Base-by-base conservation (phyloP, 2,329 filamentous ascomycete species). In the Penicillium hesseltinei region DNA sequence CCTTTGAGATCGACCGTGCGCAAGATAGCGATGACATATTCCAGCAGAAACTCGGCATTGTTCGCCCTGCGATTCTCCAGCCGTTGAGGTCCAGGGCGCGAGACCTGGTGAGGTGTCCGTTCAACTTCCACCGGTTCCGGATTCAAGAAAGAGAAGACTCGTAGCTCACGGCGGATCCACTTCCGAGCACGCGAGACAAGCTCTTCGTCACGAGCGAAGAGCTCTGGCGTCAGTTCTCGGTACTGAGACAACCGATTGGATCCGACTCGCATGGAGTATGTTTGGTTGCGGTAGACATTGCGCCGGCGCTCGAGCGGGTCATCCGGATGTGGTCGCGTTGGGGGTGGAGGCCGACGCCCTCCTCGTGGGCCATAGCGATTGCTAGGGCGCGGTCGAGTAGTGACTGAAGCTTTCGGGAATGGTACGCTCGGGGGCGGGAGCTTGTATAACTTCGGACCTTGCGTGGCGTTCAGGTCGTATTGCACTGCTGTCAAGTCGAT, bases 151-250 rank as follows among this genome's bases (percentile, higher is more conserved):
- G 83, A 81, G 66, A 97, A 96, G 19, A 96, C 90, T 54, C 87
- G 86, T 4, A 97, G 78, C 70, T 97, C 93, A 43, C 93, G 84
- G 0, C 92, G 84, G 50, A 96, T 84, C 84, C 91, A 97, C 60
- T 84, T 86, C 7, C 90, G 83, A 2, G 92, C 92, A 36, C 90
- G 87, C 0, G 88, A 89, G 19, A 91, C 82, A 0, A 96, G 82
- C 23, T 87, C 83, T 0, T 84, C 74, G 23, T 91, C 88, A 1
- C 74, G 74, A 57, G 81, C 78, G 69, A 97, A 88, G 9, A 84
- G 73, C 4, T 81, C 73, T 0, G 91, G 88, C 0, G 87, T 89
- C 31, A 96, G 78, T 59, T 92, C 88, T 48, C 82, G 82, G 73
- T 93, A 94, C 27, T 84, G 82, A 0, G 91, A 94, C n/a, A 87